Evolutionary conservation across 1,284 basidiomycete species (phyloP).

Genomic region (Ganoderma leucocontextum): DNA sequence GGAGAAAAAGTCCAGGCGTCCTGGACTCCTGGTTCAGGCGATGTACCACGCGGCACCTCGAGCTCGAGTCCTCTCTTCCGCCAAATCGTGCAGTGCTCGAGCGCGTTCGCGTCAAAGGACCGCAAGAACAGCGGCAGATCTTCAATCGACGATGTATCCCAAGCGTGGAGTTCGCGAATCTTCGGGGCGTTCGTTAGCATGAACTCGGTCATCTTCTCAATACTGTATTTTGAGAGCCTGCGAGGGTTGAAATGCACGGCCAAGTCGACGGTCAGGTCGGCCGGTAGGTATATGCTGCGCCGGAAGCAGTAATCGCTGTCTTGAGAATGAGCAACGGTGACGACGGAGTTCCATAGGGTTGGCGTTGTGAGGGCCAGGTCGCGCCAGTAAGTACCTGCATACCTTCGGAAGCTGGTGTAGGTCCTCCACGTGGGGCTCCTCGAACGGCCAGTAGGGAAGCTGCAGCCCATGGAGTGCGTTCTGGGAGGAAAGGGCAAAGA

Average conservation of each 20-base stretch:
- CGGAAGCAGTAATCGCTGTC: not conserved
- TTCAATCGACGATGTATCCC: not conserved
- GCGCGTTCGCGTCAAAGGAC: not conserved
- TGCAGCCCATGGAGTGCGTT: not conserved
- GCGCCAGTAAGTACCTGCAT: conserved; percentile 7
- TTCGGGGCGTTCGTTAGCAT: not conserved
- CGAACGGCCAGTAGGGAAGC: not conserved
- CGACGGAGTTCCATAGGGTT: not conserved
- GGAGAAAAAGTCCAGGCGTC: not conserved
- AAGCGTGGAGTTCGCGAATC: not conserved
- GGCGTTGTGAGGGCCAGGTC: conserved; percentile 1
- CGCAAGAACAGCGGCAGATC: not conserved
- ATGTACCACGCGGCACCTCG: not conserved
- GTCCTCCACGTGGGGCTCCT: not conserved
- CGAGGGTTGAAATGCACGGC: not conserved
- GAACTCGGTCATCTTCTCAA: not conserved
- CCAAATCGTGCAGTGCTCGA: conserved; percentile 1
- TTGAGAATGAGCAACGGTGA: not conserved
- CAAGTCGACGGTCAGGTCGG: not conserved
- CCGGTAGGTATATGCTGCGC: not conserved
- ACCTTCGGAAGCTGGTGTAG: conserved; percentile 2
- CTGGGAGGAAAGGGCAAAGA: conserved; percentile 5
- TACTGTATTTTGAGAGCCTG: not conserved
- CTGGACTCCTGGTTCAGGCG: not conserved
- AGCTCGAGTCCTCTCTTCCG: not conserved